These are phyloP conservation scores for Wolfiporia cocos DNA, from an alignment of 1,284 basidiomycete species.

Conservation along the genomic window DNA sequence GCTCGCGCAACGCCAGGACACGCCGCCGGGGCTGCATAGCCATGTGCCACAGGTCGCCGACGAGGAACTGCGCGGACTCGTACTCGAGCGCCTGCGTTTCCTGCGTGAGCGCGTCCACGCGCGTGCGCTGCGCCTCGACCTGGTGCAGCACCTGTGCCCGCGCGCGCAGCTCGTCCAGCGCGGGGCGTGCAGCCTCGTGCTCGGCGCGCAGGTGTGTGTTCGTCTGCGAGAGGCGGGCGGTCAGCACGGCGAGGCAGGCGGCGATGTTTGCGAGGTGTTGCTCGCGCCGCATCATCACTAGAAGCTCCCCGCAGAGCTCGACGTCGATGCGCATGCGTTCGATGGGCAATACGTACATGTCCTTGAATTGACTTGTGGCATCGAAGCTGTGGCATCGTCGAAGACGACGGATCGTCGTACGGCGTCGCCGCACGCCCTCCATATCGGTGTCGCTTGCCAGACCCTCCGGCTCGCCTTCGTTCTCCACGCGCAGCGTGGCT, in stretches of 20 bases:
- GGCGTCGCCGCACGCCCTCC: constrained; percentile 13
- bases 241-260: constrained; percentile 43
- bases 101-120: constrained; percentile 48
- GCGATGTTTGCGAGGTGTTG: constrained; percentile 42
- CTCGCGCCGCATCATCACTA: constrained; percentile 62
- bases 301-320: constrained; percentile 65
- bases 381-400: constrained; percentile 55
- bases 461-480: constrained; percentile 11
- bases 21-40: constrained; percentile 56
- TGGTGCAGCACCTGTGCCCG: constrained; percentile 40
- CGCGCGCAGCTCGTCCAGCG: constrained; percentile 40
- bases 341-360: constrained; percentile 39
- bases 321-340: constrained; percentile 73
- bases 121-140: constrained; percentile 42
- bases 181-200: constrained; percentile 43
- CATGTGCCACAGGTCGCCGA: constrained; percentile 59
- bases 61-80: constrained; percentile 61
- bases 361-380: constrained; percentile 40
- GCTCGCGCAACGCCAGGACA: constrained; percentile 51
- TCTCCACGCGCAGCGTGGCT: not conserved
- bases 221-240: constrained; percentile 42
- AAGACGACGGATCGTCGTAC: constrained; percentile 9
- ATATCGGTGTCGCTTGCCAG: constrained; percentile 10
- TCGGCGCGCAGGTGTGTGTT: constrained; percentile 51
- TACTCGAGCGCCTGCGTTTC: constrained; percentile 65